Evolutionary conservation across 106 monocot species (phyloP).

Genomic region (Dendrobium catenatum): DNA sequence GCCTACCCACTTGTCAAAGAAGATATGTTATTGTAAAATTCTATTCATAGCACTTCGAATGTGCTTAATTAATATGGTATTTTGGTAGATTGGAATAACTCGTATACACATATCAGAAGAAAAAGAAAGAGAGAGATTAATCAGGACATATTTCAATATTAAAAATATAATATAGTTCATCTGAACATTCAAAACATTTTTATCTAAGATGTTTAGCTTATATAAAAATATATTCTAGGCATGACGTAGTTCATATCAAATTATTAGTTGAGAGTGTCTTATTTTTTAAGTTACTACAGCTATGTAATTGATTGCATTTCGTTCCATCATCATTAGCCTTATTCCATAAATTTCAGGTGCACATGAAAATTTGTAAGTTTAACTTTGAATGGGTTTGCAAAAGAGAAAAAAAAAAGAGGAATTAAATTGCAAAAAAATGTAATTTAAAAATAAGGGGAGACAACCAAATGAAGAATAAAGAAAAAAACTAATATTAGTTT

Average conservation of each 20-base stretch:
- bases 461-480: background rate
- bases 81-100: background rate
- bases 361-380: no score
- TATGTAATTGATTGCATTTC: no score
- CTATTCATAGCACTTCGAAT: background rate
- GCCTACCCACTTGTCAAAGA: background rate
- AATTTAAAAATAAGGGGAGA: background rate
- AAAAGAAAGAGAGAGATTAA: background rate
- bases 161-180: background rate
- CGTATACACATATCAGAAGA: background rate
- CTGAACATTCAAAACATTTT: background rate
- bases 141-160: background rate
- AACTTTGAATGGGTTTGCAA: no score
- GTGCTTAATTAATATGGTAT: background rate
- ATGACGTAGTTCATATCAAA: no score
- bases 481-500: no score
- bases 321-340: no score
- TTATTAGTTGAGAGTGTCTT: no score
- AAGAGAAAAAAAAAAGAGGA: no score
- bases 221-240: no score
- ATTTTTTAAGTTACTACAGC: no score
- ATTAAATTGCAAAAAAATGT: background rate
- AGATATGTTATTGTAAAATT: background rate
- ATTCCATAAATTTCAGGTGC: no score
- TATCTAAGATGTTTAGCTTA: no score